These are phyloP conservation scores for Hypoxylon cercidicola DNA, from an alignment of 495 filamentous ascomycete genomes.

Conservation along the genomic window DNA sequence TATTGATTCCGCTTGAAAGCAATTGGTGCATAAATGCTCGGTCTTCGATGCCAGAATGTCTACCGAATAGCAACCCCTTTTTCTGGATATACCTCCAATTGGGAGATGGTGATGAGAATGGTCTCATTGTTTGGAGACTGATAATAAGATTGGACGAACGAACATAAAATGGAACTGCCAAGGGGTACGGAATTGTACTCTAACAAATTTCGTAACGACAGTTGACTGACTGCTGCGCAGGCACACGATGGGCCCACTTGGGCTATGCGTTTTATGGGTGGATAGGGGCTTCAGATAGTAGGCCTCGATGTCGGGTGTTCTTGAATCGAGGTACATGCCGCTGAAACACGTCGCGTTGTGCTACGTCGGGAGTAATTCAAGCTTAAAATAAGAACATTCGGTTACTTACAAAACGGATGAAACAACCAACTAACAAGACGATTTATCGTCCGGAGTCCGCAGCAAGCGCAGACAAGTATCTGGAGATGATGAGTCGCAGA, in stretches of 20 bases:
- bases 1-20: constrained; percentile 12
- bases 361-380: constrained; percentile 43
- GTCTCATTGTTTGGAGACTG: too few relatives aligned
- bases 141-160: too few relatives aligned
- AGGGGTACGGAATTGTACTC: background rate
- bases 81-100: background rate
- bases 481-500: constrained; percentile 3
- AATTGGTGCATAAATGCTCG: background rate
- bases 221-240: constrained; percentile 21
- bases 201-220: constrained; percentile 8
- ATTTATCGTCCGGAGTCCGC: background rate
- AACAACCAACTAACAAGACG: constrained; percentile 11
- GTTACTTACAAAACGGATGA: constrained; percentile 36
- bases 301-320: constrained; percentile 23
- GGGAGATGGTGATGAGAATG: background rate
- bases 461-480: constrained; percentile 3
- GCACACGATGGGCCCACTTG: constrained; percentile 37
- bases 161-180: too few relatives aligned
- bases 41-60: background rate
- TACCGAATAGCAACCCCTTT: background rate
- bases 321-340: constrained; percentile 26
- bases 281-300: constrained; percentile 7
- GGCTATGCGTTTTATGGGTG: constrained; percentile 12
- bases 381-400: constrained; percentile 41
- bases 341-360: constrained; percentile 40